A percentile compares a stretch with the other conserved stretches of the same genome.
phyloP scores from a whole-genome alignment of 108 stramenopile species.

The Chaetoceros muelleri region DNA sequence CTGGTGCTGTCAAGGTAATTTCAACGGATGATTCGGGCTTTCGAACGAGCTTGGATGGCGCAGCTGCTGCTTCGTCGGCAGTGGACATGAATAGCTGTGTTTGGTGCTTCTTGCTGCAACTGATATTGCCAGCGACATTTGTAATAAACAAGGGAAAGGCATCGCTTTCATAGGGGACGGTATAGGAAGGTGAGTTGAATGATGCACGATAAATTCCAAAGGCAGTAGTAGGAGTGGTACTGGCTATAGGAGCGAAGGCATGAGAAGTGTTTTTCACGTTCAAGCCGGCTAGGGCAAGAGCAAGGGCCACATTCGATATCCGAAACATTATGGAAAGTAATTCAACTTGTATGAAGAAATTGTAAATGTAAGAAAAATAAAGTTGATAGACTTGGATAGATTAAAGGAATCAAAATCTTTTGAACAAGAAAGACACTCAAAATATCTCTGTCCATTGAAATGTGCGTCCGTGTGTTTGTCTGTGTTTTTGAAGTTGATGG shows the following conservation, averaged over 20 bases:
- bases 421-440: no score
- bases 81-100: constrained; percentile 7
- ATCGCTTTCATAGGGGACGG: neutral
- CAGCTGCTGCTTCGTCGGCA: constrained; percentile 2
- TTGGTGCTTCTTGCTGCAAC: no score
- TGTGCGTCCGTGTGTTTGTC: no score
- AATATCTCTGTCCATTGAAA: no score
- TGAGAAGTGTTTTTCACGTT: no score
- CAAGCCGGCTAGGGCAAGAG: neutral
- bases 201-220: neutral
- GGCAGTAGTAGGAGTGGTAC: neutral
- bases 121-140: no score
- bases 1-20: constrained; percentile 51
- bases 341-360: neutral
- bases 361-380: no score
- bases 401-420: no score
- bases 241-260: no score
- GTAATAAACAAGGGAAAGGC: neutral
- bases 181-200: neutral
- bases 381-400: no score
- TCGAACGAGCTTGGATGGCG: constrained; percentile 43
- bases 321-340: neutral
- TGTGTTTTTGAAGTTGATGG: neutral
- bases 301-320: neutral
- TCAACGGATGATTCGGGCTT: constrained; percentile 65